Percentiles rank a stretch among this genome's conserved stretches.
Evolutionary conservation across 305 asterid species (phyloP).

Genomic region (Petunia hybrid): DNA sequence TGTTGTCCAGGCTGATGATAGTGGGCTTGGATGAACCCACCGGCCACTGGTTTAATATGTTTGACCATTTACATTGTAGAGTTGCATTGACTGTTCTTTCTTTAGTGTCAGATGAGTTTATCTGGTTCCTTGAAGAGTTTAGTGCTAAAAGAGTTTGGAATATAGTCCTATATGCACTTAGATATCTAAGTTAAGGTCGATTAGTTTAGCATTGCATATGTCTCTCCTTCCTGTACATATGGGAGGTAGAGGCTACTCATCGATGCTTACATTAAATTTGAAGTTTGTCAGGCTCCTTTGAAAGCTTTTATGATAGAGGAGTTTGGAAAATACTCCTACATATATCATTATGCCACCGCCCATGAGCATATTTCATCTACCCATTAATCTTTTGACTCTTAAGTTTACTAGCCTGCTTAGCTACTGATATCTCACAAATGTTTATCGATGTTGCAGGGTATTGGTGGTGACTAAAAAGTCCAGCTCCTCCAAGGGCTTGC

Average conservation of each 20-base stretch:
- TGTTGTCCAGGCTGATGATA: no score
- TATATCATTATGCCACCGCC: background rate
- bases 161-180: background rate
- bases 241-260: conserved; percentile 35
- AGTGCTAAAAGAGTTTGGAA: background rate
- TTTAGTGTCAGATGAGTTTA: no score
- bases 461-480: background rate
- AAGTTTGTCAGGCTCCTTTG: conserved; percentile 54
- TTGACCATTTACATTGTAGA: background rate
- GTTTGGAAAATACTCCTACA: conserved; percentile 54
- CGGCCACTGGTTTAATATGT: no score
- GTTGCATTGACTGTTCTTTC: background rate
- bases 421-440: background rate
- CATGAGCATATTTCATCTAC: background rate
- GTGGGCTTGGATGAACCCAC: no score
- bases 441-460: background rate
- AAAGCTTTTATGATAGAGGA: conserved; percentile 44
- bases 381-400: background rate
- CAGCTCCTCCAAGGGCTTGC: background rate
- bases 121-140: background rate
- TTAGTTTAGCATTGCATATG: background rate
- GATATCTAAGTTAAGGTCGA: background rate
- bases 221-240: conserved; percentile 24
- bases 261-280: conserved; percentile 43
- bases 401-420: background rate